phyloP scores from a whole-genome alignment of 2,329 filamentous ascomycete genomes.

The Phoma sp. region DNA sequence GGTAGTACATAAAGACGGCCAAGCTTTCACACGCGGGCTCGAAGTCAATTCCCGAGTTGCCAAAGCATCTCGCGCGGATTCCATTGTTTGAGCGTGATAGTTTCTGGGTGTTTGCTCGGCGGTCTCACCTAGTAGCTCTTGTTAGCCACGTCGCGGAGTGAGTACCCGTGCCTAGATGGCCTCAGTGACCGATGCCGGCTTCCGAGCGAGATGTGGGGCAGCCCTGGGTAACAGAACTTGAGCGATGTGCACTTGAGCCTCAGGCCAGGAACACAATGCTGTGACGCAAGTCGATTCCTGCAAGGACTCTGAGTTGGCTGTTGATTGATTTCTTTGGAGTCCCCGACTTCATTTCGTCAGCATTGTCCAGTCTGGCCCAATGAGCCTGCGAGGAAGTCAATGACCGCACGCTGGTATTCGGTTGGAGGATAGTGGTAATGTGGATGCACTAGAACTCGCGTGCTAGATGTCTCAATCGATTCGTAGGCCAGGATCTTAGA shows the following conservation, averaged over 20 bases:
- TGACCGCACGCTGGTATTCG: no score
- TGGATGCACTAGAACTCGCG: no score
- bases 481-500: no score
- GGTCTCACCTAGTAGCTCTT: slow-evolving; percentile 7
- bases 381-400: no score
- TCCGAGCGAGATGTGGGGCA: slow-evolving; percentile 13
- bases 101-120: background rate
- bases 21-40: slow-evolving; percentile 13
- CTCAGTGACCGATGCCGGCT: slow-evolving; percentile 9
- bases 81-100: background rate
- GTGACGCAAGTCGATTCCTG: background rate
- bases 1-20: slow-evolving; percentile 27
- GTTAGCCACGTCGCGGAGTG: slow-evolving; percentile 4
- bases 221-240: background rate
- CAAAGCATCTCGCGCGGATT: background rate
- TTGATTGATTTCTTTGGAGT: no score
- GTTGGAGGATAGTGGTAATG: no score
- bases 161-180: slow-evolving; percentile 2
- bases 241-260: slow-evolving; percentile 2
- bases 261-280: background rate
- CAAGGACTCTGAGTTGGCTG: background rate
- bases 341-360: no score
- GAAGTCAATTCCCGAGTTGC: slow-evolving; percentile 1
- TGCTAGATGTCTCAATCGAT: no score
- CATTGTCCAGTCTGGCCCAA: no score